Evolutionary conservation across 108 stramenopile species (phyloP).

Genomic region (Cyclotella sp.): DNA sequence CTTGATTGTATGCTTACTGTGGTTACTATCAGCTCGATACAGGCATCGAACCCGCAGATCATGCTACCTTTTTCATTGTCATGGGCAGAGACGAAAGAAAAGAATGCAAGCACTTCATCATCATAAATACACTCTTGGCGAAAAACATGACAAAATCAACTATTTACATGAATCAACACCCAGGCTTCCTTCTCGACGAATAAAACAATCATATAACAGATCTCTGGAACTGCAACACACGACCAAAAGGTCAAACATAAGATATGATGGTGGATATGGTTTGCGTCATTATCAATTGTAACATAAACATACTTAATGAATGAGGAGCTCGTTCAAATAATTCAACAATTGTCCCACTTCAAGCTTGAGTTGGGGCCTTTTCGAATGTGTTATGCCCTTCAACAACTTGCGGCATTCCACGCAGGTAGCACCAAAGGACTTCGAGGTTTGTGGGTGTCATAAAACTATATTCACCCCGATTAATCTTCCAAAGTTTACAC

Average conservation of each 20-base stretch:
- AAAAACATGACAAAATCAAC: neutral
- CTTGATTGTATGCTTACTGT: conserved; percentile 3
- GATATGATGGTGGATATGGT: neutral
- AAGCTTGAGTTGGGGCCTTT: too few species aligned
- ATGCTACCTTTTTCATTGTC: neutral
- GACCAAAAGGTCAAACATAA: neutral
- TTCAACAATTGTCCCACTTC: too few species aligned
- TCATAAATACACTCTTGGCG: neutral
- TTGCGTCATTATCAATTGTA: conserved; percentile 5
- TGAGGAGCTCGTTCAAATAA: neutral
- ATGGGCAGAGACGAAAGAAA: neutral
- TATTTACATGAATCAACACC: neutral
- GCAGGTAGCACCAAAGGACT: conserved; percentile 18
- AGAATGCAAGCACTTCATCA: neutral
- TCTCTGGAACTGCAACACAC: neutral
- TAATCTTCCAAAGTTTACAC: conserved; percentile 21
- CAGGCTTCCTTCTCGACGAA: neutral
- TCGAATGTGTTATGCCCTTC: neutral
- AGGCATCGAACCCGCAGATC: neutral
- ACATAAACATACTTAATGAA: neutral
- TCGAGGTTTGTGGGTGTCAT: neutral
- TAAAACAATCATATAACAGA: conserved; percentile 6
- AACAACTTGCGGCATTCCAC: conserved; percentile 19
- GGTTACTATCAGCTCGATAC: neutral
- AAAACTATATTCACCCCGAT: neutral